Conservation (phyloP, 805 yeast species). For the Candida qinlingensis region DNA sequence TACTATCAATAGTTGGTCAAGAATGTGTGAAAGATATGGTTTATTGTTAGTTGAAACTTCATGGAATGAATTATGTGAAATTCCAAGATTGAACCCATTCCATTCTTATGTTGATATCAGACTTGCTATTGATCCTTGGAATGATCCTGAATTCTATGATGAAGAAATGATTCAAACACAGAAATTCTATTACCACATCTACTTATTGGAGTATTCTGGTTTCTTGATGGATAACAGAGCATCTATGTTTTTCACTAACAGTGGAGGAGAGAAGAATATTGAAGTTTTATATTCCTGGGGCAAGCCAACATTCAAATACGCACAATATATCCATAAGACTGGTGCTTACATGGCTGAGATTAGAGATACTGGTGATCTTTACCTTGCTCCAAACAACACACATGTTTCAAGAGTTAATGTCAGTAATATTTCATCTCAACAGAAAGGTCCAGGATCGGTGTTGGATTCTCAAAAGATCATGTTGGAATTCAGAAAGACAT, state of each 20-base stretch:
- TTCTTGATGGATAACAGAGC: constrained; percentile 81
- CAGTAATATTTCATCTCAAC: constrained; percentile 29
- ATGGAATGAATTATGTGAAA: constrained; percentile 75
- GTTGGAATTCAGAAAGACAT: constrained; percentile 59
- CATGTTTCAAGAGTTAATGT: constrained; percentile 71
- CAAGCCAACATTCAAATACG: constrained; percentile 68
- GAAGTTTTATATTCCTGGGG: constrained; percentile 92
- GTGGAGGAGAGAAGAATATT: constrained; percentile 39
- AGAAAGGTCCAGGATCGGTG: constrained; percentile 27
- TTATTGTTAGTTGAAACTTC: constrained; percentile 82
- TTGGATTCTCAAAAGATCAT: constrained; percentile 71
- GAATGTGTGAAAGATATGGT: constrained; percentile 83
- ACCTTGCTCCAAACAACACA: constrained; percentile 82
- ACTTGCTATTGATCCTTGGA: constrained; percentile 69
- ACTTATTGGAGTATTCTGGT: constrained; percentile 61
- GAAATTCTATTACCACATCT: constrained; percentile 72
- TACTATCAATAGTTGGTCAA: constrained; percentile 66
- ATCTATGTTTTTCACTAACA: constrained; percentile 51
- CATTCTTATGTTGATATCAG: constrained; percentile 74
- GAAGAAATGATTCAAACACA: constrained; percentile 40
- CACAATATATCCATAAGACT: constrained; percentile 84
- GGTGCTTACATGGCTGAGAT: constrained; percentile 90
- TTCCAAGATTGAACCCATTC: constrained; percentile 79
- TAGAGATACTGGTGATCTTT: constrained; percentile 69
- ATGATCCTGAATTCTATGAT: constrained; percentile 45